Base-by-base conservation (phyloP, 2,329 filamentous ascomycete species). In the Lasiodiplodia theobromae region DNA sequence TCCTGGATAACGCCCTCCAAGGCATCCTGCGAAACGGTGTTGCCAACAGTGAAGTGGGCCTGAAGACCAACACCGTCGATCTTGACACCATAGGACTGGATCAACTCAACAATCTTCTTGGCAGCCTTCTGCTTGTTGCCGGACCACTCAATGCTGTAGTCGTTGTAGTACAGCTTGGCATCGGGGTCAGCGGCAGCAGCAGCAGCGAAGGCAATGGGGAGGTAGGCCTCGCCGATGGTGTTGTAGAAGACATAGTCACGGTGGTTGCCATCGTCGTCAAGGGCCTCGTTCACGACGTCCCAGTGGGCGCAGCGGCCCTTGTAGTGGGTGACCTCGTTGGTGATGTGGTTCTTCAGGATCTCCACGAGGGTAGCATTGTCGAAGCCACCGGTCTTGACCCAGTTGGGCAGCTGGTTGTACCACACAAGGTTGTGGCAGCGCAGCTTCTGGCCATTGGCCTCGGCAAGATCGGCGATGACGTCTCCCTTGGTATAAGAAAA, bases 201-300 rank as follows among this genome's bases (percentile, higher is more conserved):
- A 25, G 76, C 75, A 28, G 81, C 76, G 80, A 90, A 90, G 2
- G 88, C 86, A 52, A 88, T 80, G 12, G 84, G 80, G 67, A 91
- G 83, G 77, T 86, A 91, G 12, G 63, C 68, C 34, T 66, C 62
- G 63, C 68, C 63, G 31, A 69, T 69, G 68, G 68, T 69, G 16
- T 67, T 64, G 68, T 68, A 84, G 78, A 88, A 91, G 70, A 89
- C 82, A 67, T 78, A 82, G 68, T 81, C 73, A 68, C 87, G 82
- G 77, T 82, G 86, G 71, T 86, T 84, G 23, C 90, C 88, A 68
- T 85, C 83, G 51, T 81, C 81, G 2, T 82, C 78, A 21, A 89
- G 82, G 4, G 84, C 86, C 80, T 91, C 88, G 75, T 91, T 91
- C 28, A 90, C 84, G 0, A 91, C 88, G 68, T 91, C 88, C 88